Base-by-base conservation (phyloP, 2,329 filamentous ascomycete species). In the Botryotinia convoluta region DNA sequence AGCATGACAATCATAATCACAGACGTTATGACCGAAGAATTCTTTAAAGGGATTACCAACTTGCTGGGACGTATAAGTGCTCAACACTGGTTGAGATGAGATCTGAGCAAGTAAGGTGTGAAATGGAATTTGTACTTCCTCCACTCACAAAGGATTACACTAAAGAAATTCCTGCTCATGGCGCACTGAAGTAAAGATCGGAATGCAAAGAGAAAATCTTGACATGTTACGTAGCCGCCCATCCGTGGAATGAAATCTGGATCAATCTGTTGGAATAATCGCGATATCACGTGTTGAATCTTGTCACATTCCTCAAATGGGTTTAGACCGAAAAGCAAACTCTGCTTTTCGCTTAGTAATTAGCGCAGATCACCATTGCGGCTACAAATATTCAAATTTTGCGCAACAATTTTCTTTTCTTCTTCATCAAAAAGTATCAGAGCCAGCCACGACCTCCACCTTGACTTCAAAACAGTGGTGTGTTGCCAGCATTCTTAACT, bases 401-500 rank as follows among this genome's bases (percentile, higher is more conserved):
- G 64, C 65, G 39, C 71, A 73, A 70, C 29, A 63, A 69, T 57
- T 67, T 54, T 69, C 42, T 74, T 74, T 71, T 75, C 75, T 71
- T 81, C 82, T 85, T 84, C 82, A 87, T 87, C 85, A 89, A 90
- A 90, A 89, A 88, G 80, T 80, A 86, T 87, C 87, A 84, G 87
- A 87, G 84, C 87, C 86, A 87, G 90, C 90, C 90, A 92, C 90
- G 90, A 91, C 89, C 87, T 84, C 86, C 87, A 88, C 86, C 84
- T 84, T 83, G 83, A 83, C 81, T 82, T 82, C 83, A 82, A 82
- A 82, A 89, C 87, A 88, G 86, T 89, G 88, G 85, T 85, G 87
- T 83, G 89, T 91, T 92, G 90, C 90, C 90, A 91, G 89, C 86
- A 85, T 83, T 83, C 82, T 81, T 76, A 78, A 63, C 69, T 77